Evolutionary conservation across 306 rosid genomes (phyloP).

Genomic region (Castanopsis chinensis): DNA sequence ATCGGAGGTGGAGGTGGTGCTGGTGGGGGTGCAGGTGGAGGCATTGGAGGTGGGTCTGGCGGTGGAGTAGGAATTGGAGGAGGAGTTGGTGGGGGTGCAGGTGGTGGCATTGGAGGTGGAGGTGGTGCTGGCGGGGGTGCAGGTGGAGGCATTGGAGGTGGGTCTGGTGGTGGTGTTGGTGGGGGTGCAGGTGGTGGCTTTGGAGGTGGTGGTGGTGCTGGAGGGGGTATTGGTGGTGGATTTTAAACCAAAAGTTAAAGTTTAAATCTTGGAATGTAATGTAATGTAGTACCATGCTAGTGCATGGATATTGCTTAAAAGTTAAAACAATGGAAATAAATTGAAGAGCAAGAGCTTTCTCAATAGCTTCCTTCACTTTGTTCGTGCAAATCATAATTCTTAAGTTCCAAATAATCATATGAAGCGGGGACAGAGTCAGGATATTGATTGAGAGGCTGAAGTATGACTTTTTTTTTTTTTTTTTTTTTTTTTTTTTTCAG

Average conservation of each 20-base stretch:
- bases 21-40: constrained; percentile 12
- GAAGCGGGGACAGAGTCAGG: too few species aligned
- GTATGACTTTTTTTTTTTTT: too few species aligned
- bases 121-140: constrained; percentile 24
- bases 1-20: constrained; percentile 13
- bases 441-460: too few species aligned
- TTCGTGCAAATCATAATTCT: too few species aligned
- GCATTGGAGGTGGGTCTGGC: not conserved
- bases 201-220: constrained; percentile 20
- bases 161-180: too few species aligned
- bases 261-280: not conserved
- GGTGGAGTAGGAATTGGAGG: not conserved
- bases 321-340: too few species aligned
- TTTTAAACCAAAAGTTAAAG: constrained; percentile 15
- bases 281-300: too few species aligned
- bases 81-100: not conserved
- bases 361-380: too few species aligned
- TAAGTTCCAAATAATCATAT: too few species aligned
- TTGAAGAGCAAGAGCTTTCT: too few species aligned
- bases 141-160: constrained; percentile 19
- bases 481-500: too few species aligned
- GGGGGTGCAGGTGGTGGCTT: constrained; percentile 5
- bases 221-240: constrained; percentile 40
- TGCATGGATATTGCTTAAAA: too few species aligned
- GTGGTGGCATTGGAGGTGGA: not conserved